Percentiles rank a stretch among this genome's conserved stretches.
phyloP scores from a whole-genome alignment of 495 filamentous ascomycete genomes.

The Annulohypoxylon stygium region DNA sequence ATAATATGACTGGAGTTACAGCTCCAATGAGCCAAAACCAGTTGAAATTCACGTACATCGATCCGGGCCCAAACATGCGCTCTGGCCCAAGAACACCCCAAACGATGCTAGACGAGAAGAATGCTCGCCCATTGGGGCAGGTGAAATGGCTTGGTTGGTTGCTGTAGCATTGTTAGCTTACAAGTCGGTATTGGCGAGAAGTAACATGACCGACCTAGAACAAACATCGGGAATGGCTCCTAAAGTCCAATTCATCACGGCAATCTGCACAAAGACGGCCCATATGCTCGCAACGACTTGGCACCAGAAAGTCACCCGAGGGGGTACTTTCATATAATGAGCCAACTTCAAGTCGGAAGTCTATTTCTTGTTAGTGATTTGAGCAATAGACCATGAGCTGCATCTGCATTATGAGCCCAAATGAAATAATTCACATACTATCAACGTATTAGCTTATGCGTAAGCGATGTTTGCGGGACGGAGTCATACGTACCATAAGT shows the following conservation, averaged over 20 bases:
- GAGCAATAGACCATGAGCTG: background rate
- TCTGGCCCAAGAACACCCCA: slow-evolving; percentile 71
- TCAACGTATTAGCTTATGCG: slow-evolving; percentile 14
- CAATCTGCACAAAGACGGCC: slow-evolving; percentile 71
- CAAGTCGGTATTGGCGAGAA: background rate
- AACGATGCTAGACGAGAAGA: slow-evolving; percentile 67
- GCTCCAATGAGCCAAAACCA: slow-evolving; percentile 72
- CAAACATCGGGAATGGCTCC: slow-evolving; percentile 67
- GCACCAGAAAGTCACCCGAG: slow-evolving; percentile 68
- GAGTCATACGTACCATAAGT: slow-evolving; percentile 50
- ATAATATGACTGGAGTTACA: slow-evolving; percentile 63
- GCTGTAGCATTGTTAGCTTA: slow-evolving; percentile 28
- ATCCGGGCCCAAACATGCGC: slow-evolving; percentile 68
- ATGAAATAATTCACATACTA: slow-evolving; percentile 32
- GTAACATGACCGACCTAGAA: slow-evolving; percentile 44
- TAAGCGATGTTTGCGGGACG: background rate
- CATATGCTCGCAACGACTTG: slow-evolving; percentile 69
- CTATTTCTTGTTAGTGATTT: slow-evolving; percentile 41
- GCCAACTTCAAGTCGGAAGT: slow-evolving; percentile 67
- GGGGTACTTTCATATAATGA: slow-evolving; percentile 77
- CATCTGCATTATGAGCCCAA: background rate
- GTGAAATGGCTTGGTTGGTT: slow-evolving; percentile 65
- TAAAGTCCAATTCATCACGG: slow-evolving; percentile 72
- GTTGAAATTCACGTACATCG: slow-evolving; percentile 69
- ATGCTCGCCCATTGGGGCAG: slow-evolving; percentile 72